phyloP scores from a whole-genome alignment of 2,329 filamentous ascomycete genomes.

The Reticulascus tulasneorum region DNA sequence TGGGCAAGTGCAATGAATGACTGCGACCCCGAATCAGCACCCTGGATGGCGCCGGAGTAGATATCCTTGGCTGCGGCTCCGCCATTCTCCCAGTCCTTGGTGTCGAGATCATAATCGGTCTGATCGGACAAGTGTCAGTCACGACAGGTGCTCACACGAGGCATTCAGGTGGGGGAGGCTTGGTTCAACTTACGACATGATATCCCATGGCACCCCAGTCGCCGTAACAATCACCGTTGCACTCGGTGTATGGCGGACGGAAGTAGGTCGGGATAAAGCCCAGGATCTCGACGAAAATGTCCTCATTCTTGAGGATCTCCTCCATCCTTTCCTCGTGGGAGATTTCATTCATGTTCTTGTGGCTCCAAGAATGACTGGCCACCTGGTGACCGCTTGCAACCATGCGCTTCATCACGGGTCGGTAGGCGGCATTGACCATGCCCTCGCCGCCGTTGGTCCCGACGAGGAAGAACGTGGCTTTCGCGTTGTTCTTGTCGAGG shows the following conservation, averaged over 20 bases:
- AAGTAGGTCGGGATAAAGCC: slow-evolving; percentile 45
- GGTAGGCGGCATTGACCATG: slow-evolving; percentile 30
- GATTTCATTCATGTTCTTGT: slow-evolving; percentile 36
- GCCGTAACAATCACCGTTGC: slow-evolving; percentile 17
- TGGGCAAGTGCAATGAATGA: slow-evolving; percentile 31
- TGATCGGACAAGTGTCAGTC: slow-evolving; percentile 1
- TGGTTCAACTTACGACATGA: slow-evolving; percentile 23
- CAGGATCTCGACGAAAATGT: slow-evolving; percentile 36
- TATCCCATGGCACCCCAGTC: slow-evolving; percentile 26
- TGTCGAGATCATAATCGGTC: slow-evolving; percentile 27
- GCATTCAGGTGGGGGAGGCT: not conserved
- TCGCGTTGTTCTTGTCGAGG: slow-evolving; percentile 25
- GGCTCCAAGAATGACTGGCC: slow-evolving; percentile 45
- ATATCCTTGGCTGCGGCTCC: slow-evolving; percentile 19
- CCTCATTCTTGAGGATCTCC: slow-evolving; percentile 42
- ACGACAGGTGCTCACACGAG: not conserved
- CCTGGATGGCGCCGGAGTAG: slow-evolving; percentile 23
- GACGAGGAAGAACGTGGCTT: slow-evolving; percentile 33
- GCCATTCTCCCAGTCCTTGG: slow-evolving; percentile 25
- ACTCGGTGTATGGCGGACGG: slow-evolving; percentile 33
- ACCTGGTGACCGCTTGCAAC: slow-evolving; percentile 41
- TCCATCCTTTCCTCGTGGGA: slow-evolving; percentile 25
- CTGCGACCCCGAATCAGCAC: slow-evolving; percentile 9
- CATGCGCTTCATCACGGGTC: slow-evolving; percentile 39
- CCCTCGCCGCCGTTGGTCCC: slow-evolving; percentile 27